phyloP scores from a whole-genome alignment of 148 eudicot species.

The Agrostemma githago region DNA sequence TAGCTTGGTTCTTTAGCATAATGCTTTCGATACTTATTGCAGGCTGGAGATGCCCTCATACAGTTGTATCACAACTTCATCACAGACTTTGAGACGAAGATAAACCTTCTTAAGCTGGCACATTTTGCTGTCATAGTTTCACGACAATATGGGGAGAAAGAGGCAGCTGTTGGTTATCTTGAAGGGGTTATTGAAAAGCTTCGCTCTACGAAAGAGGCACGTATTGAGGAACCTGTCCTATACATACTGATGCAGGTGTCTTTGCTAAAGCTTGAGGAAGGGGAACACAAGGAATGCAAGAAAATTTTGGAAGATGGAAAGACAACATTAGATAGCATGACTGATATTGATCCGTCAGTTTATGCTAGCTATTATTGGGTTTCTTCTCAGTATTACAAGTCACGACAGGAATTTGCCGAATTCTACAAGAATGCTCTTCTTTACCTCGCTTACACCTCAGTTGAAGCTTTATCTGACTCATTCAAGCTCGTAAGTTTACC shows the following conservation, averaged over 20 bases:
- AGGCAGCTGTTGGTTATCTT: constrained; percentile 77
- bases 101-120: constrained; percentile 97
- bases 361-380: constrained; percentile 90
- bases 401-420: constrained; percentile 83
- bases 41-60: constrained; percentile 94
- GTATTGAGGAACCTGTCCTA: constrained; percentile 80
- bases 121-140: constrained; percentile 95
- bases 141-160: constrained; percentile 76
- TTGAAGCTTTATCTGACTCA: constrained; percentile 82
- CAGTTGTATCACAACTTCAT: constrained; percentile 92
- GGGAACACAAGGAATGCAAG: constrained; percentile 82
- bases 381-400: constrained; percentile 39
- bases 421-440: constrained; percentile 94
- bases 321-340: constrained; percentile 81
- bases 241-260: constrained; percentile 87
- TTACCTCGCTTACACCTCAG: constrained; percentile 89
- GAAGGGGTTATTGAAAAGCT: constrained; percentile 90
- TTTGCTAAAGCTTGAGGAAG: constrained; percentile 65
- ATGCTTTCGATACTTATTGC: constrained; percentile 20
- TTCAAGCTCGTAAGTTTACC: constrained; percentile 68
- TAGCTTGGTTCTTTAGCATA: neutral
- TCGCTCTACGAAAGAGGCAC: constrained; percentile 29
- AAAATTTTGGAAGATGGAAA: constrained; percentile 81
- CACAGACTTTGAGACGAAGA: constrained; percentile 91
- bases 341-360: constrained; percentile 94